phyloP scores from a whole-genome alignment of 2,329 filamentous ascomycete genomes.

The Leptographium procerum region DNA sequence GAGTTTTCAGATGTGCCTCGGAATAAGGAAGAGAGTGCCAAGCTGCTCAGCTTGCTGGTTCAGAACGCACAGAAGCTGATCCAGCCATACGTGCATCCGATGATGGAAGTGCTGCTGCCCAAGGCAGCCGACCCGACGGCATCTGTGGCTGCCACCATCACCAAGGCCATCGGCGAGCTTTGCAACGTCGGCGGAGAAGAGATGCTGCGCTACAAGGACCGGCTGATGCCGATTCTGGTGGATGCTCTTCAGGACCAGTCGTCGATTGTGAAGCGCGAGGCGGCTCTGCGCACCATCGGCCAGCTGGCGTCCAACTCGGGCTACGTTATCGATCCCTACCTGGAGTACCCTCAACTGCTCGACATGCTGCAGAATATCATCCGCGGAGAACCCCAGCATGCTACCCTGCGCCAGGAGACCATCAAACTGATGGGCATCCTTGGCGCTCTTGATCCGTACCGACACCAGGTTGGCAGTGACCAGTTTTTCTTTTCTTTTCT shows the following conservation, averaged over 20 bases:
- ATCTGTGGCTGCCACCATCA: conserved; percentile 85
- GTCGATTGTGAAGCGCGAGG: conserved; percentile 79
- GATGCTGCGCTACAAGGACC: conserved; percentile 83
- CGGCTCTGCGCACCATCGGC: conserved; percentile 79
- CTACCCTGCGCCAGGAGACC: conserved; percentile 78
- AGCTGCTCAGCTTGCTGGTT: conserved; percentile 82
- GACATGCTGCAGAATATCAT: conserved; percentile 91
- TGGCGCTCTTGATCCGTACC: conserved; percentile 90
- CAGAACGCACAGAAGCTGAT: conserved; percentile 88
- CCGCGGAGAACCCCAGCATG: conserved; percentile 75
- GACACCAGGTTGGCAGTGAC: conserved; percentile 64
- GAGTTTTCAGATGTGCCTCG: conserved; percentile 90
- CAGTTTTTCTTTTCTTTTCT: conserved; percentile 21
- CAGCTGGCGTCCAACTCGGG: conserved; percentile 92
- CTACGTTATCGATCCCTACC: conserved; percentile 93
- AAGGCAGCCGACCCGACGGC: conserved; percentile 79
- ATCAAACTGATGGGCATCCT: conserved; percentile 95
- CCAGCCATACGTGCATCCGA: conserved; percentile 92
- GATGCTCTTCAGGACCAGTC: conserved; percentile 89
- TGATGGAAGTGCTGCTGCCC: conserved; percentile 87
- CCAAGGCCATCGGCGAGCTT: conserved; percentile 88
- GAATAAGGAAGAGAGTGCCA: conserved; percentile 94
- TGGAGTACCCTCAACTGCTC: conserved; percentile 87
- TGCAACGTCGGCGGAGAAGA: conserved; percentile 88
- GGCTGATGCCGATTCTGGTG: conserved; percentile 90